A percentile compares a stretch with the other conserved stretches of the same genome.
phyloP scores from a whole-genome alignment of 1,139 yeast species.

The Saccharomyces hybrid region DNA sequence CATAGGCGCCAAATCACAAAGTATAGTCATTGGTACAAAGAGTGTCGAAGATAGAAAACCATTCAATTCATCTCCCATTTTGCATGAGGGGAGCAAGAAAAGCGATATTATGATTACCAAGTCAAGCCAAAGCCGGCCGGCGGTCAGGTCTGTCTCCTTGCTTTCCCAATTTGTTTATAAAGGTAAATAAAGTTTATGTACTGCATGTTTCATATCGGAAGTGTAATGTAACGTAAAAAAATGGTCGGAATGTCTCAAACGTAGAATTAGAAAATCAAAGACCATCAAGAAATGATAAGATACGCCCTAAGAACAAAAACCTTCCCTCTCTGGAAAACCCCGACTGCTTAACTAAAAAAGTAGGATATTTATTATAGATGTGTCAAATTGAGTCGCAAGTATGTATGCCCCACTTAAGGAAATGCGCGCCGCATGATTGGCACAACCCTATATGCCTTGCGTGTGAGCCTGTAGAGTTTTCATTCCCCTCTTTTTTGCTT shows the following conservation, averaged over 20 bases:
- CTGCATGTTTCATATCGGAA: not conserved
- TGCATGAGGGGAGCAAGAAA: slow-evolving; percentile 8
- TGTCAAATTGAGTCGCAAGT: not conserved
- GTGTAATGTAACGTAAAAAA: not conserved
- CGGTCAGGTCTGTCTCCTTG: slow-evolving; percentile 9
- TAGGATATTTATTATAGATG: not conserved
- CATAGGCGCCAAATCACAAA: not conserved
- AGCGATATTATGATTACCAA: not conserved
- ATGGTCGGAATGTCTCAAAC: not conserved
- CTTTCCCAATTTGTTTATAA: slow-evolving; percentile 12
- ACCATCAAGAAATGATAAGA: not conserved
- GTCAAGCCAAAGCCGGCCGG: slow-evolving; percentile 2
- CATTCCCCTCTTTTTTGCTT: no score
- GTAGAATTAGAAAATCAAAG: not conserved
- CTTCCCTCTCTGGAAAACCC: not conserved
- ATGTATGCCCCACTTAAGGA: not conserved
- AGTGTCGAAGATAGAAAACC: not conserved
- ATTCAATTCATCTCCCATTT: slow-evolving; percentile 8
- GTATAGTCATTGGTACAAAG: not conserved
- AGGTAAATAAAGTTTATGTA: slow-evolving; percentile 1
- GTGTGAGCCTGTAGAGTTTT: not conserved
- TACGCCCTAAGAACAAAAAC: not conserved
- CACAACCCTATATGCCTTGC: not conserved
- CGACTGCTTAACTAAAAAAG: not conserved
- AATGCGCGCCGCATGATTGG: not conserved